Conservation (phyloP, 225 moss, liverwort and hornwort species). For the Sphagnum tenellum region DNA sequence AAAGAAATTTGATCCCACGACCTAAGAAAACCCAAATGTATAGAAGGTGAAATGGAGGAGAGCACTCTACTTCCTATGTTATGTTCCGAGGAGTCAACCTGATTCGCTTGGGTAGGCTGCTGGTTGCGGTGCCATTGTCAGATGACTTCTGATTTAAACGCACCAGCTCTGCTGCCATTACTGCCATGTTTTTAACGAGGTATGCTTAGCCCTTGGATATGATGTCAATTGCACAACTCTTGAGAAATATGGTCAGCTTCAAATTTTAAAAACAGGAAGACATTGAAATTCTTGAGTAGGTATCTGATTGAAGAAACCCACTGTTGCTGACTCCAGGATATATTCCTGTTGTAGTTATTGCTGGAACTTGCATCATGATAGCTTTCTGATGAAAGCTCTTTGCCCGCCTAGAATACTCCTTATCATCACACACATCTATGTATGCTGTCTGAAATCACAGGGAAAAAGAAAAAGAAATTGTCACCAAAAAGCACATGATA, state of each 20-base stretch:
- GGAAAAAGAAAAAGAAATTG: too few relatives aligned
- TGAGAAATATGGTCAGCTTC: too few relatives aligned
- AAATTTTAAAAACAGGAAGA: too few relatives aligned
- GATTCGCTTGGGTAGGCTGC: conserved; percentile 54
- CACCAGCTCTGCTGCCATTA: conserved; percentile 87
- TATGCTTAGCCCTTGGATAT: too few relatives aligned
- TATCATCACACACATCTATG: conserved; percentile 88
- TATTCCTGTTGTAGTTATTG: conserved; percentile 77
- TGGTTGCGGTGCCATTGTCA: conserved; percentile 2
- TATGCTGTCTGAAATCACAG: conserved; percentile 61
- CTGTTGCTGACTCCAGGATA: conserved; percentile 98
- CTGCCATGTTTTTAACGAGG: conserved; percentile 15
- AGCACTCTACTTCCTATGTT: too few relatives aligned
- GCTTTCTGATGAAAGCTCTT: conserved; percentile 72
- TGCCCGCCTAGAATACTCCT: conserved; percentile 69
- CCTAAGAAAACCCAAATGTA: not conserved
- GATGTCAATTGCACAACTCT: too few relatives aligned
- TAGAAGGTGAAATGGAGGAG: conserved; percentile 1
- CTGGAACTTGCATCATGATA: conserved; percentile 57
- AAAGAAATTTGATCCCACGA: too few relatives aligned
- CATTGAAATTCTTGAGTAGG: not conserved
- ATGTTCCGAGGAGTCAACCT: conserved; percentile 22
- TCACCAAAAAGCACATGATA: too few relatives aligned
- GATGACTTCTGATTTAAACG: conserved; percentile 40
- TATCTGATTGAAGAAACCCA: conserved; percentile 18